Evolutionary conservation across 73 alveolate species (phyloP).

Genomic region (Tetrahymena elliotti): DNA sequence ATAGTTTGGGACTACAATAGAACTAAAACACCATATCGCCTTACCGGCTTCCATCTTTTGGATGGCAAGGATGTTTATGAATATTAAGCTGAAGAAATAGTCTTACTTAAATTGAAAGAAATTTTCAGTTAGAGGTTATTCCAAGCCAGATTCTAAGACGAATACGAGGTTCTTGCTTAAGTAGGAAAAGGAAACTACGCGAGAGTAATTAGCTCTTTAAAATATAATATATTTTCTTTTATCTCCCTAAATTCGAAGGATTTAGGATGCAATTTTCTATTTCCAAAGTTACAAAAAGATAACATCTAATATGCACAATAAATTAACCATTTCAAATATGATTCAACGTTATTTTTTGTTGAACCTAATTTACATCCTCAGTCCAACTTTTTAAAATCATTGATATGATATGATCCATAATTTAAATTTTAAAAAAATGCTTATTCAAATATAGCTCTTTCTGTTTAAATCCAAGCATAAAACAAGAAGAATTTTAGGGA

Average conservation of each 20-base stretch:
- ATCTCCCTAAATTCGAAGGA: neutral
- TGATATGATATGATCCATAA: neutral
- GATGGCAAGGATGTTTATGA: neutral
- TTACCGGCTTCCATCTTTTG: neutral
- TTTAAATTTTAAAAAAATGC: no score
- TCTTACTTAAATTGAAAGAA: neutral
- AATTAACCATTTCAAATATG: neutral
- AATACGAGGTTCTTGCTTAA: neutral
- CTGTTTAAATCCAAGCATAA: neutral
- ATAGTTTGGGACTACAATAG: neutral
- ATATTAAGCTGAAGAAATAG: neutral
- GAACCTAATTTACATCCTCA: neutral
- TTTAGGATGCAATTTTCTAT: neutral
- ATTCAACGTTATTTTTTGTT: neutral
- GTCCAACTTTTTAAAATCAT: neutral
- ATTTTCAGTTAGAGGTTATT: neutral
- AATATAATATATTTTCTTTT: neutral
- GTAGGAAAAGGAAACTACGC: conserved; percentile 1
- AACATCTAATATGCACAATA: neutral
- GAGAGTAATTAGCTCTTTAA: neutral
- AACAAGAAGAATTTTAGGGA: neutral
- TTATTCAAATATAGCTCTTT: no score
- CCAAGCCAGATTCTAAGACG: neutral
- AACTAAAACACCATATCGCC: neutral
- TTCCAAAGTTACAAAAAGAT: neutral